Conservation (phyloP, 768 basidiomycete genomes). For the Tephrocybe rancida region DNA sequence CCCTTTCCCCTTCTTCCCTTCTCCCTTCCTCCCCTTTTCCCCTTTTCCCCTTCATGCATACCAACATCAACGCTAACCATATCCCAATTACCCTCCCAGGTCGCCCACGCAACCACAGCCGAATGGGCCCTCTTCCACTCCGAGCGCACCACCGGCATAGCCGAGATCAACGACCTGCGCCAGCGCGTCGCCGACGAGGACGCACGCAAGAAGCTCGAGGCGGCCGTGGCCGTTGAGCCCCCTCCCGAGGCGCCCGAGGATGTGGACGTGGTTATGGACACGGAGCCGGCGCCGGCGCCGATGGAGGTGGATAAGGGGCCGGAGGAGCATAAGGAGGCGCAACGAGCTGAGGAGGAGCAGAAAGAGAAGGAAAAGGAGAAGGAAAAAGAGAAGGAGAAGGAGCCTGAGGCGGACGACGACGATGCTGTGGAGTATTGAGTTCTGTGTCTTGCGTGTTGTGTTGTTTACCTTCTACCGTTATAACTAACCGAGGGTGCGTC, state of each 20-base stretch:
- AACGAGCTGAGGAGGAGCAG: constrained; percentile 47
- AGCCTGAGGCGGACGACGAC: constrained; percentile 69
- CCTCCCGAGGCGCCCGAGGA: too few species aligned
- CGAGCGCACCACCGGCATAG: constrained; percentile 60
- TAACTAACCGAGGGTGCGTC: too few species aligned
- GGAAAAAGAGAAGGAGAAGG: constrained; percentile 45
- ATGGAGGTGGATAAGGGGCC: constrained; percentile 42
- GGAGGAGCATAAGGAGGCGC: constrained; percentile 38
- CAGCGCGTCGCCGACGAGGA: constrained; percentile 71
- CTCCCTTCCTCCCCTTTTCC: too few species aligned
- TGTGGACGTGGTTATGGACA: constrained; percentile 34
- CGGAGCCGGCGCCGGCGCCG: constrained; percentile 20
- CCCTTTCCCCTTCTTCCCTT: too few species aligned
- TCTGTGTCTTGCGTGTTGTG: too few species aligned
- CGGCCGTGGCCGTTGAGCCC: too few species aligned
- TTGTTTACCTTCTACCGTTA: too few species aligned
- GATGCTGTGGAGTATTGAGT: constrained; percentile 80
- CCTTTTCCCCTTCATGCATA: too few species aligned
- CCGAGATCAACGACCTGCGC: constrained; percentile 64
- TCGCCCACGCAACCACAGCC: constrained; percentile 29
- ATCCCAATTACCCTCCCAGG: too few species aligned
- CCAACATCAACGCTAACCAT: too few species aligned
- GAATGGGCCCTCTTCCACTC: constrained; percentile 69
- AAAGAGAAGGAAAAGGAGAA: constrained; percentile 52
- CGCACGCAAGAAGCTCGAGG: constrained; percentile 43